Evolutionary conservation across 2,329 filamentous ascomycete species (phyloP).

Genomic region (Monilinia fructicola): DNA sequence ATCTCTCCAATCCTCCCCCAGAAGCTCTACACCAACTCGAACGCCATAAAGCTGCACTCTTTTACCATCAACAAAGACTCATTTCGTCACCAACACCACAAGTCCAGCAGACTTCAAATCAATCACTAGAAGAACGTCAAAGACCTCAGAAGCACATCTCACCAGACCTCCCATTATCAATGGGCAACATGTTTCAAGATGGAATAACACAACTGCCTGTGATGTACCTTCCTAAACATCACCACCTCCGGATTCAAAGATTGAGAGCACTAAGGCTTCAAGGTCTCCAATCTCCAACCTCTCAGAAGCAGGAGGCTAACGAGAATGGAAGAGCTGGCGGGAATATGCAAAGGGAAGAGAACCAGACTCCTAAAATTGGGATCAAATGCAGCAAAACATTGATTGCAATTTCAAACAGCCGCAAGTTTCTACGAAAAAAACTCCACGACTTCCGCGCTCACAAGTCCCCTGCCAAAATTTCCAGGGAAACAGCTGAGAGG

Average conservation of each 20-base stretch:
- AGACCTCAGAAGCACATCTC: neutral
- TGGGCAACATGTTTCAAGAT: conserved; percentile 8
- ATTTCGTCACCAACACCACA: neutral
- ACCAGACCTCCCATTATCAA: neutral
- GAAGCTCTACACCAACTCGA: neutral
- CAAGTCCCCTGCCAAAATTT: neutral
- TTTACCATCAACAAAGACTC: neutral
- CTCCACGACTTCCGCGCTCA: neutral
- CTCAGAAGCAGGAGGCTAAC: fast-evolving
- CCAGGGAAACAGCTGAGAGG: too few species aligned
- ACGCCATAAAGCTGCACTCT: neutral
- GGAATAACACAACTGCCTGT: neutral
- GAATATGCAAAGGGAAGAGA: neutral
- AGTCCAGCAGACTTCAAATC: too few species aligned
- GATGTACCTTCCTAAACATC: neutral
- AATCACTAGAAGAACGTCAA: neutral
- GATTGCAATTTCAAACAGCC: neutral
- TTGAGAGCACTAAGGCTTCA: neutral
- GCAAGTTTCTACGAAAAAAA: neutral
- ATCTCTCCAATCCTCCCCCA: neutral
- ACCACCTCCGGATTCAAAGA: neutral
- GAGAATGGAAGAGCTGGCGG: neutral
- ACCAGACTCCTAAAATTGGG: neutral
- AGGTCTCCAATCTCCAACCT: too few species aligned
- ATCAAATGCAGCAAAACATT: neutral